Evolutionary conservation across 495 filamentous ascomycete species (phyloP), one percentile per base, ranked within the genome.

Genomic region (Aspergillus ostianus): DNA sequence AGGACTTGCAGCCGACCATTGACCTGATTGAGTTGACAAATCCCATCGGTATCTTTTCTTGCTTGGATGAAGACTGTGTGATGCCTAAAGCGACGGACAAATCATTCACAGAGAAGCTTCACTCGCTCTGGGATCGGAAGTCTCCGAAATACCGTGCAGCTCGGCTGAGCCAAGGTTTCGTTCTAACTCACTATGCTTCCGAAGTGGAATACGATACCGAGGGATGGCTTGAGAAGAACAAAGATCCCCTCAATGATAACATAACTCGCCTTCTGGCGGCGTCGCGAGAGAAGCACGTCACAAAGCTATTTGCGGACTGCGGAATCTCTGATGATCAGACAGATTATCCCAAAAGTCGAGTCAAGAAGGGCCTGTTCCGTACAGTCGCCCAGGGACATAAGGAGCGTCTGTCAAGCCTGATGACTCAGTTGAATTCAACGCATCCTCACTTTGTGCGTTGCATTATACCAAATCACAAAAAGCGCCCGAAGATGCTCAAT

Each of bases 21-120:
- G 93, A 99, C 66, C 77, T 99, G 18, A 99, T 99, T 51, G 95
- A 99, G 70, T 71, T 97, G 30, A 84, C 93, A 6, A 99, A 98
- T 61, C 95, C 95, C 0, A 97, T 99, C 55, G 95, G 95, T 73
- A 96, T 99, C 51, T 99, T 99, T 69, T 98, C 94, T 0, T 99
- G 95, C 70, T 79, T 99, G 7, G 95, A 99, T 66, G 95, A 99
- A 74, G 95, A 99, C 72, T 93, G 87, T 53, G 95, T 99, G 29
- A 99, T 99, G 95, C 95, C 95, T 13, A 99, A 98, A 69, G 95
- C 95, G 8, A 97, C 92, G 7, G 95, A 99, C 68, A 96, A 90
- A 69, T 88, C 89, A 12, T 99, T 99, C 64, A 97, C 93, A 0
- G 95, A 99, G 66, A 99, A 99, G 73, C 83, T 99, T 10, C 90